Percentiles rank a stretch among this genome's conserved stretches.
Conservation (phyloP, 2,329 filamentous ascomycete genomes). For the Fusarium tjaetaba region DNA sequence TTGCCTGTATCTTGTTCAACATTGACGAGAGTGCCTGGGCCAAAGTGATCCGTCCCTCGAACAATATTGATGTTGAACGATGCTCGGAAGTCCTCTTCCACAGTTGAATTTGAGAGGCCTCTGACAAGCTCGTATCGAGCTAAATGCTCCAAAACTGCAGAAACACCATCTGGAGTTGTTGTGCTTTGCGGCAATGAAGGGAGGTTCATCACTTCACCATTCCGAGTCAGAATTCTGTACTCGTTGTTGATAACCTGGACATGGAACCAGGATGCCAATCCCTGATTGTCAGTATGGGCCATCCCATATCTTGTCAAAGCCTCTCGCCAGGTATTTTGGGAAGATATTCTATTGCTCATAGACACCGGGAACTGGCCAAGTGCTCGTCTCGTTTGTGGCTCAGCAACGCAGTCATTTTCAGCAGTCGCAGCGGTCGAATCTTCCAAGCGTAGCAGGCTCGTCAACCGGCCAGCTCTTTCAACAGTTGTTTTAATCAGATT, state of each 20-base stretch:
- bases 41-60: background rate
- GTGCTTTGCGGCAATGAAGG: background rate
- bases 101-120: background rate
- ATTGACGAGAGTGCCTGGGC: background rate
- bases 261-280: background rate
- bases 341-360: background rate
- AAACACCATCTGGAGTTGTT: background rate
- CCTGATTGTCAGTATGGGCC: rapidly evolving
- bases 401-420: background rate
- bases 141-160: background rate
- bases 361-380: background rate
- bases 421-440: background rate
- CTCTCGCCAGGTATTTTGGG: background rate
- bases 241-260: background rate
- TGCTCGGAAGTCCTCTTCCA: background rate
- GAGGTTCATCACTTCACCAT: background rate
- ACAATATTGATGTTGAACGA: background rate
- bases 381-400: background rate
- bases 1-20: background rate
- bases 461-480: background rate
- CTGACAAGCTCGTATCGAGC: constrained; percentile 2
- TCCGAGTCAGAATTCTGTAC: background rate
- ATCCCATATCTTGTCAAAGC: background rate
- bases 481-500: background rate
- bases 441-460: background rate